Evolutionary conservation across 306 rosid genomes (phyloP).

Genomic region (Fragaria iinumae): DNA sequence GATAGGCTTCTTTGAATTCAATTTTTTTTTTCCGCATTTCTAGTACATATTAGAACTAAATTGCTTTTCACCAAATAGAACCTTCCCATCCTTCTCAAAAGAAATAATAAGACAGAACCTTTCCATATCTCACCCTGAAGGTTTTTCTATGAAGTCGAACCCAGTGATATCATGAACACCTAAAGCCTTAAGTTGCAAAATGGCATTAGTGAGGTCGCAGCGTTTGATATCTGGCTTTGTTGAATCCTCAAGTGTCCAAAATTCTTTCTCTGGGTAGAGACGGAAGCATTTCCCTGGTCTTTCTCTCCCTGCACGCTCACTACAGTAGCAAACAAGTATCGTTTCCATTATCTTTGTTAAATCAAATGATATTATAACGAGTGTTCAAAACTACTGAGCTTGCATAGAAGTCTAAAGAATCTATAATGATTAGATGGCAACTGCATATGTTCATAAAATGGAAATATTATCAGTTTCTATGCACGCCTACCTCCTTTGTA

Average conservation of each 20-base stretch:
- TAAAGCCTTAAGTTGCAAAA: conserved; percentile 88
- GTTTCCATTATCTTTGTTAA: too few species aligned
- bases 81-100: not conserved
- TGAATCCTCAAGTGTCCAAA: conserved; percentile 78
- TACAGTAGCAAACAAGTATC: too few species aligned
- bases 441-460: too few species aligned
- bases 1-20: not conserved
- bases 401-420: too few species aligned
- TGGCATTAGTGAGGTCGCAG: conserved; percentile 79
- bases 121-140: conserved; percentile 60
- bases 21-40: not conserved
- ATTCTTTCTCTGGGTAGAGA: conserved; percentile 71
- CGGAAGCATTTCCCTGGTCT: conserved; percentile 90
- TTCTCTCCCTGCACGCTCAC: conserved; percentile 81
- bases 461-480: too few species aligned
- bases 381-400: too few species aligned
- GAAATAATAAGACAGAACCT: not conserved
- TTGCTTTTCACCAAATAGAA: not conserved
- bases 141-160: conserved; percentile 87
- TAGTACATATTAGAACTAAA: not conserved
- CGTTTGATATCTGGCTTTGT: conserved; percentile 90
- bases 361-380: too few species aligned
- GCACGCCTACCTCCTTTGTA: conserved; percentile 69
- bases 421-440: too few species aligned
- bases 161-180: conserved; percentile 80